Evolutionary conservation across 495 filamentous ascomycete species (phyloP), one percentile per base, ranked within the genome.

Genomic region (Neurospora cerealis): DNA sequence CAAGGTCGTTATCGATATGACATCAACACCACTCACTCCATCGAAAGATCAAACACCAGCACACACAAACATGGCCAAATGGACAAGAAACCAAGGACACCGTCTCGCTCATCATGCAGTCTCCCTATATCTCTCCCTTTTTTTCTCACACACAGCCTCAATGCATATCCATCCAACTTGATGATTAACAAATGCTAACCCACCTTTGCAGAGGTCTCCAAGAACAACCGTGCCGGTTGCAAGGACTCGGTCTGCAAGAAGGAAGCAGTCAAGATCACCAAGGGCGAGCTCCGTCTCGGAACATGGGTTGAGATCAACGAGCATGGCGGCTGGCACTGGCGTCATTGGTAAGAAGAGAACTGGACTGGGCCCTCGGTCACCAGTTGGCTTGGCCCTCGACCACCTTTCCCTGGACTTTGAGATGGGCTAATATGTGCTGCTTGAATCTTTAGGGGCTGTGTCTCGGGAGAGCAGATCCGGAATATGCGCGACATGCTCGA

Each of bases 251-350:
- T 88, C 74, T 95, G 93, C 85, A 92, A 92, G 78, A 83, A 89
- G 1, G 76, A 77, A 19, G 83, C 81, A 7, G 75, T 85, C 73
- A 95, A 96, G 79, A 93, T 97, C 77, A n/a, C 66, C 5, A 96
- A 96, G 82, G 93, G 89, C 69, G 88, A 91, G 71, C 79, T 97
- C 8, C 91, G 94, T 17, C 85, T 91, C 38, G 94, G 92, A 37
- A 84, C 84, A 62, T 91, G 89, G 85, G 84, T 96, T 66, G 85
- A 87, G 15, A 83, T 87, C 36, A 74, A 84, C 54, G 81, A 82
- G 0, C 76, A 81, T 70, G 83, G 77, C 11, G 81, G 83, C 73
- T 96, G 87, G 86, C 77, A 78, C 69, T 97, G 89, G 89, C 87
- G 89, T 73, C 94, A 97, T 80, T 97, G 94, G 94, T 95, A 83